Percentiles rank a stretch among this genome's conserved stretches.
Evolutionary conservation across 495 filamentous ascomycete genomes (phyloP).

Genomic region (Hypoxylon fragiforme): DNA sequence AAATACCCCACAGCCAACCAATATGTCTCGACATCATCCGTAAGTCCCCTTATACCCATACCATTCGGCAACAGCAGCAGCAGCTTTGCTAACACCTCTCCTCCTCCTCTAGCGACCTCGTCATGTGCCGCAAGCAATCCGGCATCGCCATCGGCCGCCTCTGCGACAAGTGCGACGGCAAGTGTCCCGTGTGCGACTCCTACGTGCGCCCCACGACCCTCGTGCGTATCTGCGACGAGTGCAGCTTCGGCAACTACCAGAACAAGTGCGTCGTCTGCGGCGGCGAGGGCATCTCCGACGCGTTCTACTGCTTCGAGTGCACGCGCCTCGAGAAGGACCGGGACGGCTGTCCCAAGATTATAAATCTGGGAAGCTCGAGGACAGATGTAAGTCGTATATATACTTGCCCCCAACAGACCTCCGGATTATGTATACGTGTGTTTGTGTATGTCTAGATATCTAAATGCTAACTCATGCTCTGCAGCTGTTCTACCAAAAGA

Average conservation of each 20-base stretch:
- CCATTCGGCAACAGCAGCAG: constrained; percentile 33
- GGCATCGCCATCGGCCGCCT: constrained; percentile 98
- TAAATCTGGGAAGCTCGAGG: constrained; percentile 91
- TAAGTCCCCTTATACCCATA: constrained; percentile 46
- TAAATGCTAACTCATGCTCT: constrained; percentile 34
- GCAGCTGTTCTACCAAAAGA: constrained; percentile 58
- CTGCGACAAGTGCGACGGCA: constrained; percentile 99
- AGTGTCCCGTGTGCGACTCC: constrained; percentile 97
- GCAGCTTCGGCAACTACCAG: constrained; percentile 99
- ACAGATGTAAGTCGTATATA: constrained; percentile 80
- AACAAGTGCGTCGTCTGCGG: constrained; percentile 99
- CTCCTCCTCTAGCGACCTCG: constrained; percentile 72
- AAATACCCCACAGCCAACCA: constrained; percentile 15
- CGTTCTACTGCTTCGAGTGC: constrained; percentile 99
- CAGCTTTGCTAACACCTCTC: constrained; percentile 42
- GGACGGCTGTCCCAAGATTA: constrained; percentile 99
- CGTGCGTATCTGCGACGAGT: constrained; percentile 98
- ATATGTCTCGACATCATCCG: constrained; percentile 80
- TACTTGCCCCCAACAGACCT: background rate
- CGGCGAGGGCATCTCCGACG: constrained; percentile 97
- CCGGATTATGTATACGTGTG: no score
- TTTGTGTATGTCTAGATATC: no score
- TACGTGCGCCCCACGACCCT: constrained; percentile 98
- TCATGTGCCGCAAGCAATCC: constrained; percentile 99
- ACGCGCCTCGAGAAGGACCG: constrained; percentile 96